Percentiles rank a stretch among this genome's conserved stretches.
phyloP scores from a whole-genome alignment of 176 grass and related monocot genomes.

The Secale cereale region DNA sequence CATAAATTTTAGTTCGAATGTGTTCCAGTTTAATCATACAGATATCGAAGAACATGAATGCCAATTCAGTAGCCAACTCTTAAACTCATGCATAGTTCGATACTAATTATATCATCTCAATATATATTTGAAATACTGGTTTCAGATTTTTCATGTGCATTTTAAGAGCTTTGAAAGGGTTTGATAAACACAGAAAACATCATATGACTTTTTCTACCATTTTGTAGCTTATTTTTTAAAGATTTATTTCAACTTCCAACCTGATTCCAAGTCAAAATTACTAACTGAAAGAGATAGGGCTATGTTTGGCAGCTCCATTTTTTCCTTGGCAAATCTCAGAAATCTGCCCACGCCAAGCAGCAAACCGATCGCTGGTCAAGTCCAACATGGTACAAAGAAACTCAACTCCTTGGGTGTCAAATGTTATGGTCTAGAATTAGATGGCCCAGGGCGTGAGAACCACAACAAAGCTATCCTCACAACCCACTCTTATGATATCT shows the following conservation, averaged over 20 bases:
- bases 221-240: neutral
- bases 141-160: neutral
- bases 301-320: too few relatives aligned
- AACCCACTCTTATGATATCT: neutral
- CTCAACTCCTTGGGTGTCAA: neutral
- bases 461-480: neutral
- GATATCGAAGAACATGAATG: neutral
- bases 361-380: neutral
- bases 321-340: too few relatives aligned
- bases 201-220: neutral
- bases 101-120: too few relatives aligned
- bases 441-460: too few relatives aligned
- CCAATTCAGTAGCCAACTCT: neutral
- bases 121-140: too few relatives aligned
- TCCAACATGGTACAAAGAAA: neutral
- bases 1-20: neutral
- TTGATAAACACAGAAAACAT: neutral
- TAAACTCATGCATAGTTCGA: neutral
- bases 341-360: neutral
- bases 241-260: neutral
- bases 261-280: neutral
- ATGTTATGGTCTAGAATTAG: neutral
- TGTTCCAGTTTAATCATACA: neutral
- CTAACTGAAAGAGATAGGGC: neutral
- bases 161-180: neutral